phyloP scores from a whole-genome alignment of 768 basidiomycete species.

The Suillus subalutaceus region DNA sequence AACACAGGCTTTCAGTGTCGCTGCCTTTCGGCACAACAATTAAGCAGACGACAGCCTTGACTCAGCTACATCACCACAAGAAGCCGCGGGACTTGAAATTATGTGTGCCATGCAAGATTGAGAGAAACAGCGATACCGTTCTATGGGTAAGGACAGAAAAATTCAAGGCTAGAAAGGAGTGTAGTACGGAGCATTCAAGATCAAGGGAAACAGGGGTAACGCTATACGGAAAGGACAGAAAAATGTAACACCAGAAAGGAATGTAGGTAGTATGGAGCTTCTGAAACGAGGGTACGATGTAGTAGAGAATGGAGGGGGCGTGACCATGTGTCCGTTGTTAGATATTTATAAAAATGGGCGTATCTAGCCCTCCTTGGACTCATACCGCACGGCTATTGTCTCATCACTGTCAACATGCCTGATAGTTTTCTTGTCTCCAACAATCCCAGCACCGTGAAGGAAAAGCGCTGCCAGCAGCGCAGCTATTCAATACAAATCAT shows the following conservation, averaged over 20 bases:
- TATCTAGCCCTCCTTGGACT: neutral
- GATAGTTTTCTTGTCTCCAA: constrained; percentile 33
- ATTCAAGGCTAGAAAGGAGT: no score
- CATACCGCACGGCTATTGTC: constrained; percentile 19
- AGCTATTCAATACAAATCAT: constrained; percentile 20
- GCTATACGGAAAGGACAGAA: neutral
- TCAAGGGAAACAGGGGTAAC: neutral
- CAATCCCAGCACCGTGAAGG: constrained; percentile 43
- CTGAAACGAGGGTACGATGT: neutral
- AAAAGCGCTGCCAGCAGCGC: constrained; percentile 37
- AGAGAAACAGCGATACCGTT: no score
- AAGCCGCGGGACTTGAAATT: neutral
- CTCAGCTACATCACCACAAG: no score
- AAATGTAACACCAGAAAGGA: neutral
- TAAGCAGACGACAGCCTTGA: no score
- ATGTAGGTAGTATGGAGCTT: neutral
- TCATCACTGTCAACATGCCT: constrained; percentile 21
- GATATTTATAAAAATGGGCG: neutral
- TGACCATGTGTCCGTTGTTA: neutral
- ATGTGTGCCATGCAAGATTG: neutral
- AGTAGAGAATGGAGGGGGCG: neutral
- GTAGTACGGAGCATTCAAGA: neutral
- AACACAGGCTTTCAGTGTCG: no score
- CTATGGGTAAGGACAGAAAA: no score
- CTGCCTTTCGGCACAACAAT: no score